These are phyloP conservation scores for Pyrenophora tritici-repentis DNA, from an alignment of 2,329 filamentous ascomycete species.

Conservation along the genomic window DNA sequence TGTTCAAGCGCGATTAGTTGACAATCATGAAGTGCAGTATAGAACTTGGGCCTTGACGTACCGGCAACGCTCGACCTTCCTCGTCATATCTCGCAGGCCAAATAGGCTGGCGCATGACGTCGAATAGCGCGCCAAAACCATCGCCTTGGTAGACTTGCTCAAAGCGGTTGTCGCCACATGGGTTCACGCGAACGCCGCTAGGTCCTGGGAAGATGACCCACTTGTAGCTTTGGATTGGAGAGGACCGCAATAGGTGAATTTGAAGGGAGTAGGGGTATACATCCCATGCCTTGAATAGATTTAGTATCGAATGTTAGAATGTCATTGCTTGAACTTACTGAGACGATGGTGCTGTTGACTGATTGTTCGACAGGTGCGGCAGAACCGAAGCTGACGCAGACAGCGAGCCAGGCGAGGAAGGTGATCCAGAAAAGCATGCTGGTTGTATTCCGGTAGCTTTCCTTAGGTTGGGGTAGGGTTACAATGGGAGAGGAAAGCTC, in stretches of 20 bases:
- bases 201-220: conserved; percentile 8
- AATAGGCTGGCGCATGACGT: too few species aligned
- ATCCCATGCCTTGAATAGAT: not conserved
- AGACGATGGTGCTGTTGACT: not conserved
- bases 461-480: not conserved
- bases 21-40: not conserved
- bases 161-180: conserved; percentile 1
- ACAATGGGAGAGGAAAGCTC: not conserved
- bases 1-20: not conserved
- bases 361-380: not conserved
- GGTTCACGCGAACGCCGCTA: not conserved
- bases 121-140: too few species aligned
- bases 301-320: not conserved
- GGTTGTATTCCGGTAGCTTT: not conserved
- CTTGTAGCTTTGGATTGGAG: too few species aligned
- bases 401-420: not conserved
- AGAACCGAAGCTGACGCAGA: not conserved
- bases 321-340: not conserved
- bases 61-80: too few species aligned
- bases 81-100: conserved; percentile 1
- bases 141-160: conserved; percentile 3
- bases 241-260: too few species aligned
- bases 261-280: conserved; percentile 4
- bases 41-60: not conserved
- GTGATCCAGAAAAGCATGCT: not conserved